Base-by-base conservation (phyloP, 2,329 filamentous ascomycete genomes). In the Aspergillus caelatus region DNA sequence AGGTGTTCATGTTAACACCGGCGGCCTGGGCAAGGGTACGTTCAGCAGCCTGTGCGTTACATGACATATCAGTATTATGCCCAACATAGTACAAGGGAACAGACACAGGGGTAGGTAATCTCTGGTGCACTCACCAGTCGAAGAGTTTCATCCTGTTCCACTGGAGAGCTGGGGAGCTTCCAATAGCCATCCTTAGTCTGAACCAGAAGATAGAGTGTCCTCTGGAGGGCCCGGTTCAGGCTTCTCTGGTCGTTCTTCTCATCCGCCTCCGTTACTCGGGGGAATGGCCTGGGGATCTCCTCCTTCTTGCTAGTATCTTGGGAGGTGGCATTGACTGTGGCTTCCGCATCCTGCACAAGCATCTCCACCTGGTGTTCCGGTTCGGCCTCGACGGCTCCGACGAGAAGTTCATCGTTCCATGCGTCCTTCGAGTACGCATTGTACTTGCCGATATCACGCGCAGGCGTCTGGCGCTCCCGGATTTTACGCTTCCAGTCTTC, bases 1-100 rank as follows among this genome's bases (percentile, higher is more conserved):
- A 99, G 61, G 93, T 97, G 83, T 98, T 98, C 94, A 99, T 98
- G 84, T 99, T 96, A 65, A 91, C 81, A 63, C 95, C 95, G 11
- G 90, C 93, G 4, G 92, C 84, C 72, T 92, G 85, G 58, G 89
- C 84, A 28, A 98, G 84, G 60, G 93, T 88, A 64, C 93, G 87
- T 75, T 93, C 87, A 43, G 94, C 93, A 52, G 92, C 89, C 95
- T 99, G 71, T 66, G 41, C 23, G n/a, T 26, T n/a, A 28, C 12
- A 59, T 34, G 50, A 59, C 1, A 41, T 21, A 9, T 67, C 63
- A 61, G 62, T 46, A 50, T 32, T 32, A 21, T 32, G 36, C n/a
- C 30, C 52, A 21, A 12, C 7, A 39, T 9, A 23, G n/a, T 19
- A 16, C 52, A 55, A 16, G 9, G 21, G 23, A 30, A 41, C n/a